Percentiles rank a stretch among this genome's conserved stretches.
phyloP scores from a whole-genome alignment of 768 basidiomycete genomes.

The Pulveroboletus sp. region DNA sequence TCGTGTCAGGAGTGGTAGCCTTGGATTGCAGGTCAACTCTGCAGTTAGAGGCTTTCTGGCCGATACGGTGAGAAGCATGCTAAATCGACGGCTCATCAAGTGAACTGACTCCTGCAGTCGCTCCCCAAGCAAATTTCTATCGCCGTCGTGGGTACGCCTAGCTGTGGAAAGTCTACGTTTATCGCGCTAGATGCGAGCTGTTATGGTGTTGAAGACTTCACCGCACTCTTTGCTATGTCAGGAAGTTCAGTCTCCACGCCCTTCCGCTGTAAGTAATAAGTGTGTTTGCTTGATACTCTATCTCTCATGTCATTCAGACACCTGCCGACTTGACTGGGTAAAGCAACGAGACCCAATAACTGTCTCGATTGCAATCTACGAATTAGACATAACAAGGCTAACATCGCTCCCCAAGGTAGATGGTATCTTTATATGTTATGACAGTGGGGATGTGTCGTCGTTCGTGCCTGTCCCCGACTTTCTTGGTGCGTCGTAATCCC shows the following conservation, averaged over 20 bases:
- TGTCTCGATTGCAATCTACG: slow-evolving; percentile 48
- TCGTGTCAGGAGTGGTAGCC: slow-evolving; percentile 57
- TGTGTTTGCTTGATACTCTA: neutral
- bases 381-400: slow-evolving; percentile 54
- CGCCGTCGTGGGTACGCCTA: slow-evolving; percentile 70
- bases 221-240: slow-evolving; percentile 27
- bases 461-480: slow-evolving; percentile 63
- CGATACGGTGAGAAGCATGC: slow-evolving; percentile 23
- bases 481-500: slow-evolving; percentile 51
- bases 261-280: slow-evolving; percentile 36
- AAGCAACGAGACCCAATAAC: slow-evolving; percentile 40
- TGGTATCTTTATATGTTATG: slow-evolving; percentile 84
- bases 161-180: slow-evolving; percentile 82
- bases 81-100: neutral
- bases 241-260: slow-evolving; percentile 33
- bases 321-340: slow-evolving; percentile 29
- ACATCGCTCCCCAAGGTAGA: slow-evolving; percentile 57
- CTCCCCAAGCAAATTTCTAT: slow-evolving; percentile 47
- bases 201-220: slow-evolving; percentile 48
- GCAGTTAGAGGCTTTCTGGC: slow-evolving; percentile 13
- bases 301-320: slow-evolving; percentile 31
- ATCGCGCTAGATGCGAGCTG: slow-evolving; percentile 72
- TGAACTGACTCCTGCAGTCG: slow-evolving; percentile 17
- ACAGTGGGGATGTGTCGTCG: slow-evolving; percentile 58
- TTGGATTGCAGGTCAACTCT: slow-evolving; percentile 40